Percentiles rank a stretch among this genome's conserved stretches.
These are phyloP conservation scores for Berberis thunbergii DNA, from an alignment of 164 flowering plant species.

Conservation along the genomic window DNA sequence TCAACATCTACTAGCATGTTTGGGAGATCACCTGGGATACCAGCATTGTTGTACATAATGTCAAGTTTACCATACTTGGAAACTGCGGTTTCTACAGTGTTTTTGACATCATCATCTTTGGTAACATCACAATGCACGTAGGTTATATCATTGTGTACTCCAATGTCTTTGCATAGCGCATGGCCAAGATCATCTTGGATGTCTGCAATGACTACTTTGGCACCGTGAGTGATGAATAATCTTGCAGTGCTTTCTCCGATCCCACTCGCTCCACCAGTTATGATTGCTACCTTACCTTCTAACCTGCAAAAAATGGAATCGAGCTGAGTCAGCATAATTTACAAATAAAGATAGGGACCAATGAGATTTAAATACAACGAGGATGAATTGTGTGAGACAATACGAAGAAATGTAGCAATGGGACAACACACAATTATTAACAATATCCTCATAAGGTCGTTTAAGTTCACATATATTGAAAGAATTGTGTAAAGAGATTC, in stretches of 20 bases:
- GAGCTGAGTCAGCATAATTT: too few species aligned
- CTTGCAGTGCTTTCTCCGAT: background rate
- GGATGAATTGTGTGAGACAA: too few species aligned
- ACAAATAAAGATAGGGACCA: too few species aligned
- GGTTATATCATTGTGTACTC: background rate
- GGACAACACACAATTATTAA: too few species aligned
- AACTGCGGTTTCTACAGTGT: background rate
- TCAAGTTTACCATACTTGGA: background rate
- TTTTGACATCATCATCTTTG: background rate
- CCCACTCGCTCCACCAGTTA: background rate
- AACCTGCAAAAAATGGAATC: background rate
- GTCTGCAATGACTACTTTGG: background rate
- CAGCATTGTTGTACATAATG: background rate
- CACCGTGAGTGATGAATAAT: background rate
- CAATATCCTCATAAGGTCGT: too few species aligned
- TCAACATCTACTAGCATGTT: background rate
- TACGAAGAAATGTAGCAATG: too few species aligned
- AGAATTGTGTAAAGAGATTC: too few species aligned
- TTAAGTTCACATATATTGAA: too few species aligned
- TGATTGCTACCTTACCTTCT: background rate
- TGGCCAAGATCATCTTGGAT: background rate
- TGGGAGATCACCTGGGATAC: background rate
- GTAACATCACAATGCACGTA: background rate
- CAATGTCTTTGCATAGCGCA: background rate
- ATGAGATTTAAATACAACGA: too few species aligned